These are phyloP conservation scores for Lepidium didymum DNA, from an alignment of 345 rosid species.

Conservation along the genomic window DNA sequence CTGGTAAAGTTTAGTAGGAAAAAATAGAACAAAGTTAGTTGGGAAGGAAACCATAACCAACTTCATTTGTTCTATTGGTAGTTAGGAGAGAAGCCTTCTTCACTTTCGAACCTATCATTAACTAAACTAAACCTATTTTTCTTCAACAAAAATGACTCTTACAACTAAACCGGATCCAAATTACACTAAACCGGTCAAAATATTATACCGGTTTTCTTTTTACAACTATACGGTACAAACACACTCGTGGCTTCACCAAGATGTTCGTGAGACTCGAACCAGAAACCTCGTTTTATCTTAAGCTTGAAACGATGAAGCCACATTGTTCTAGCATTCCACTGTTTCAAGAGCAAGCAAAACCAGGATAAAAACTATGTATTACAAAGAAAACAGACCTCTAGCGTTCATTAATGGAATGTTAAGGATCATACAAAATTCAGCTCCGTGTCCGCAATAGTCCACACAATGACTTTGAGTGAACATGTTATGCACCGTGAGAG, in stretches of 20 bases:
- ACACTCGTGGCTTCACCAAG: neutral
- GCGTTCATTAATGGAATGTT: neutral
- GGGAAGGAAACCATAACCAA: slow-evolving; percentile 23
- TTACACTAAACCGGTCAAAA: neutral
- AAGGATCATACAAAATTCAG: neutral
- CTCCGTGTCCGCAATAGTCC: neutral
- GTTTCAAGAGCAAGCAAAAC: neutral
- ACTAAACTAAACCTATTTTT: slow-evolving; percentile 11
- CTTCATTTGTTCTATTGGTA: slow-evolving; percentile 13
- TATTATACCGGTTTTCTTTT: neutral
- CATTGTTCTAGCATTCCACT: neutral
- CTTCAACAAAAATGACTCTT: neutral
- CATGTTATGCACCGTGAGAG: neutral
- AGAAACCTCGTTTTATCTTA: neutral
- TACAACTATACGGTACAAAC: neutral
- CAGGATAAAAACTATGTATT: neutral
- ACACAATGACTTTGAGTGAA: neutral
- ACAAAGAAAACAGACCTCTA: neutral
- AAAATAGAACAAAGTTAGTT: slow-evolving; percentile 7
- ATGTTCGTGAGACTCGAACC: neutral
- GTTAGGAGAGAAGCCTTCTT: slow-evolving; percentile 27
- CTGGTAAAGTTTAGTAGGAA: slow-evolving; percentile 31
- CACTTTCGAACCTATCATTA: slow-evolving; percentile 18
- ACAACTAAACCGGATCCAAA: neutral
- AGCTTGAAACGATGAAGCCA: neutral